phyloP scores from a whole-genome alignment of 2,329 filamentous ascomycete genomes.

The Purpureocillium takamizusanense region DNA sequence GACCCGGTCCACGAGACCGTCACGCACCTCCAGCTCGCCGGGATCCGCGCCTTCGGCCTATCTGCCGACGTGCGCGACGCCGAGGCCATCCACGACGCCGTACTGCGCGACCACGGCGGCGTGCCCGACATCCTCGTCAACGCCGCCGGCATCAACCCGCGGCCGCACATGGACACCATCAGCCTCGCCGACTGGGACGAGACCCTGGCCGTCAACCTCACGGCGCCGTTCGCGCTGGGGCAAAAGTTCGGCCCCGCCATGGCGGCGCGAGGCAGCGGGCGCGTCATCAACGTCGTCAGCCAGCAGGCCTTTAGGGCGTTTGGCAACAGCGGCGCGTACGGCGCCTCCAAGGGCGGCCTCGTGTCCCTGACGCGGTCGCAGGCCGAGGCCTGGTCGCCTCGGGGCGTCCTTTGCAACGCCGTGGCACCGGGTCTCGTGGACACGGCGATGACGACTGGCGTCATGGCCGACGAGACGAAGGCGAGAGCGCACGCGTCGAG shows the following conservation, averaged over 20 bases:
- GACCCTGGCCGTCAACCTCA: conserved; percentile 22
- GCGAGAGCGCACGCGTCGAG: conserved; percentile 14
- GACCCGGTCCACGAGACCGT: conserved; percentile 14
- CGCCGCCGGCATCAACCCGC: too few species aligned
- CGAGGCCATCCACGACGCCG: too few species aligned
- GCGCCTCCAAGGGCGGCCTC: conserved; percentile 21
- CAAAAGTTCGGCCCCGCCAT: conserved; percentile 22
- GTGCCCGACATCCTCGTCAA: too few species aligned
- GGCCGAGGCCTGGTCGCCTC: conserved; percentile 23
- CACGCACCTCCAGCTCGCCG: conserved; percentile 12
- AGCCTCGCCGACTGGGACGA: conserved; percentile 15
- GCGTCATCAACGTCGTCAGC: conserved; percentile 23
- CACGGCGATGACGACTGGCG: conserved; percentile 14
- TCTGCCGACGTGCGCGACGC: too few species aligned
- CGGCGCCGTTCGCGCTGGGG: conserved; percentile 20
- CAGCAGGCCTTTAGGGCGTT: conserved; percentile 22
- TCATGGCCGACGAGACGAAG: conserved; percentile 12
- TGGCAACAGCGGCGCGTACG: conserved; percentile 23
- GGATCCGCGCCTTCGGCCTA: conserved; percentile 11
- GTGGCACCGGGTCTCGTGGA: conserved; percentile 21
- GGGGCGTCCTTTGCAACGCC: conserved; percentile 23
- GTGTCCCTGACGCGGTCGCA: conserved; percentile 21
- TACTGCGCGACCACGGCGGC: too few species aligned
- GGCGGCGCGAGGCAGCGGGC: conserved; percentile 19
- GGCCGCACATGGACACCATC: too few species aligned